Base-by-base conservation (phyloP, 768 basidiomycete genomes). In the Trametes sanguinea region DNA sequence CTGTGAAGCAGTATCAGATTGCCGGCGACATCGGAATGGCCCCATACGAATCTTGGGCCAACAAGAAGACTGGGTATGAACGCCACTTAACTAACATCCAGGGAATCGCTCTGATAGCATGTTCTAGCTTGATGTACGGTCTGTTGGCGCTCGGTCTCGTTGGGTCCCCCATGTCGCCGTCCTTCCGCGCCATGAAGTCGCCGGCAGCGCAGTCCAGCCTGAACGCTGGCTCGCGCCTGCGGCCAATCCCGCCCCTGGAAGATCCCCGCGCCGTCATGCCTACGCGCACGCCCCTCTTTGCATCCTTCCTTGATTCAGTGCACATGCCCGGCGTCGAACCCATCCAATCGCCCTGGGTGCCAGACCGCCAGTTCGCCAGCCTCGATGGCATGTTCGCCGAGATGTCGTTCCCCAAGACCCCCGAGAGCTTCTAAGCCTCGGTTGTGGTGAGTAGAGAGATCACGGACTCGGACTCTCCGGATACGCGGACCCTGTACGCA, bases 11-110 rank as follows among this genome's bases (percentile, higher is more conserved):
- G 40, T 54, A 55, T 16, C 57, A 59, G 42, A 52, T 59, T 51
- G 54, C 63, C 50, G 44, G 37, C 29, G 66, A 69, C 51, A 65
- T 67, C 42, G 66, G 68, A 29, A 67, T 69, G 65, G 65, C 65
- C n/a, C 59, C 68, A 10, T 67, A 54, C 55, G 64, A 67, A 10
- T 66, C 65, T 2, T 67, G 65, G 65, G 57, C 64, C 1, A 66
- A 66, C 54, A 66, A 67, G 53, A 67, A 62, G 54, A 56, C 62
- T 1, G 54, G 64, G 61, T 66, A 57, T 54, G 62, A 33, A 6
- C 1, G 10, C 29, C 30, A 32, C 57, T 30, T n/a, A 2, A 27
- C 39, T 14, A 13, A 13, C 27, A 17, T 22, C n/a, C 7, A 9
- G 33, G 5, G n/a, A 2, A 1, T 32, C 7, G 16, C 10, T 56